Evolutionary conservation across 495 filamentous ascomycete species (phyloP).

Genomic region (Pseudoneurospora amorphoporcata): DNA sequence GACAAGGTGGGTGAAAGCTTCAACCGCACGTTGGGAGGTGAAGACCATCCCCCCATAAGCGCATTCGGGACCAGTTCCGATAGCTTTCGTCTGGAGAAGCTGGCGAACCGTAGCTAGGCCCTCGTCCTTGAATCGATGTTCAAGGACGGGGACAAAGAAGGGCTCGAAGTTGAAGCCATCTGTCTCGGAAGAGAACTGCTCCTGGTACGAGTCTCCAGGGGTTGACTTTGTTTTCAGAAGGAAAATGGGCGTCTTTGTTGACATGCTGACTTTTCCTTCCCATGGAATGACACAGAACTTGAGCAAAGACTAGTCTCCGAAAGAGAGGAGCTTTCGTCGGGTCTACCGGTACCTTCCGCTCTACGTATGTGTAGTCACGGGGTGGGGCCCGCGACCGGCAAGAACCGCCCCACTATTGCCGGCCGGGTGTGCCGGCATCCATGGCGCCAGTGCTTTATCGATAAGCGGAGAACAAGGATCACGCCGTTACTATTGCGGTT

Average conservation of each 20-base stretch:
- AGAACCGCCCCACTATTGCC: neutral
- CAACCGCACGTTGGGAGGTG: slow-evolving; percentile 88
- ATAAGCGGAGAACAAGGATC: neutral
- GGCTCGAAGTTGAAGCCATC: slow-evolving; percentile 44
- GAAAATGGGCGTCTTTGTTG: slow-evolving; percentile 47
- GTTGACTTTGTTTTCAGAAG: slow-evolving; percentile 80
- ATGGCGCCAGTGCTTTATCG: neutral
- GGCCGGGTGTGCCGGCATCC: neutral
- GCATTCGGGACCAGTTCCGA: slow-evolving; percentile 19
- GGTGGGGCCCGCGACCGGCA: neutral
- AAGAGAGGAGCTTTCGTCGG: neutral
- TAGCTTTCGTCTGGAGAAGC: slow-evolving; percentile 24
- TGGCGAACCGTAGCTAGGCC: slow-evolving; percentile 30
- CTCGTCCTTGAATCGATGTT: slow-evolving; percentile 48
- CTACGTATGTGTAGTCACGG: neutral
- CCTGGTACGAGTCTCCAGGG: slow-evolving; percentile 69
- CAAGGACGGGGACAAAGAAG: slow-evolving; percentile 73
- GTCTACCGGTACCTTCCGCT: neutral
- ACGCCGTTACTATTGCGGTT: neutral
- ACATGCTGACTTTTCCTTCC: slow-evolving; percentile 2
- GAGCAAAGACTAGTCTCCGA: neutral
- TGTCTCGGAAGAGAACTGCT: slow-evolving; percentile 47
- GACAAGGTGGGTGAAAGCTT: slow-evolving; percentile 68
- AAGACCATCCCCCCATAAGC: slow-evolving; percentile 81
- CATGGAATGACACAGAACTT: neutral